Base-by-base conservation (phyloP, 2,329 filamentous ascomycete species). In the Beauveria australis region DNA sequence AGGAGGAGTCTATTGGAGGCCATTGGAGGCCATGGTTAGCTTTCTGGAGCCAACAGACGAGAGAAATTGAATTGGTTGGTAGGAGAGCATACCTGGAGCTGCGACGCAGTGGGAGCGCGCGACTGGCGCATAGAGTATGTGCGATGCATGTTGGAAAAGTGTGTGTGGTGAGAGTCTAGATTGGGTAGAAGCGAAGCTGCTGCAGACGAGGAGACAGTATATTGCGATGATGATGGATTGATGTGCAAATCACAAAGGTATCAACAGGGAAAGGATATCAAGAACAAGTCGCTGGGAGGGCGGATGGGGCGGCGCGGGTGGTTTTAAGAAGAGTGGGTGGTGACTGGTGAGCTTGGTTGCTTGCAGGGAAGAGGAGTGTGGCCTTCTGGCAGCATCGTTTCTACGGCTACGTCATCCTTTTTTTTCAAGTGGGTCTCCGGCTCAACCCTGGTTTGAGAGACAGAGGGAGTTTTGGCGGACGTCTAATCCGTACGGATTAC, bases 51-150 rank as follows among this genome's bases (percentile, higher is more conserved):
- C 53, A 26, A 53, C 57, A 33, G 19, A 26, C 26, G 24, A 22
- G 37, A 16, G 44, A 24, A 37, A 16, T 16, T 6, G 14, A 5
- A 1, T n/a, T 53, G 40, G 22, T n/a, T 28, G 14, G 16, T 41
- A 18, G n/a, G 8, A 51, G 16, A 14, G 62, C 75, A 64, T 71
- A 85, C 82, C 74, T 85, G 82, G 51, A 86, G 79, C 72, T 85
- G 82, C 72, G 92, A 95, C 72, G 94, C 94, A 67, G 94, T 99
- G 53, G 94, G 94, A 76, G 91, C 91, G 83, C 94, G 88, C 77
- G 90, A 89, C 78, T 95, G 89, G 88, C 94, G 92, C 94, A 97
- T 96, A 70, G 92, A 96, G 76, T 97, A 99, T 67, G 94, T 97
- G 76, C 93, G 92, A 85, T 99, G 94, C 93, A 99, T 99, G 61